Evolutionary conservation across 768 basidiomycete species (phyloP).

Genomic region (Rhodotorula kratochvilovae): DNA sequence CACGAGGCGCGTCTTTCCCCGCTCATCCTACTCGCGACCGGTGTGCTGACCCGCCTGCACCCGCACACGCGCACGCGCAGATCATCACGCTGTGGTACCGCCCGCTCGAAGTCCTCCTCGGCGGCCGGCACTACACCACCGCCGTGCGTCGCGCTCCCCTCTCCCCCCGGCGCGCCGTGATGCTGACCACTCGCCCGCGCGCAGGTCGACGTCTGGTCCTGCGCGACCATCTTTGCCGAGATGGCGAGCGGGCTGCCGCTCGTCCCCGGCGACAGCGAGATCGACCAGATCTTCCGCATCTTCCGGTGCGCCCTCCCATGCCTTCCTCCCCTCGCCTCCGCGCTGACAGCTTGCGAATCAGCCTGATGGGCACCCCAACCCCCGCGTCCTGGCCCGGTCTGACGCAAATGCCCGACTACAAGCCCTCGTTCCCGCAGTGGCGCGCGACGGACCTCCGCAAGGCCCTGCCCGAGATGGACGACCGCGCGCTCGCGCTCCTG

Average conservation of each 20-base stretch:
- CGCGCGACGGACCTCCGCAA: constrained; percentile 56
- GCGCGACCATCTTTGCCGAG: constrained; percentile 94
- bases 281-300: constrained; percentile 99
- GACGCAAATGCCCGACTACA: constrained; percentile 82
- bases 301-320: constrained; percentile 64
- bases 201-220: constrained; percentile 98
- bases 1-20: constrained; percentile 66
- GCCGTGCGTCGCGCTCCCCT: constrained; percentile 16
- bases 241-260: constrained; percentile 58
- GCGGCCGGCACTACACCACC: constrained; percentile 75
- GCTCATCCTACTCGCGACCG: background rate
- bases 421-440: constrained; percentile 95
- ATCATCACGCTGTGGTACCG: constrained; percentile 99
- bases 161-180: too few relatives aligned
- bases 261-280: constrained; percentile 98
- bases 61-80: constrained; percentile 51
- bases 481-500: constrained; percentile 29
- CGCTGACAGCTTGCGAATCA: too few relatives aligned
- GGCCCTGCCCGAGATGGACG: constrained; percentile 39
- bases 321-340: too few relatives aligned
- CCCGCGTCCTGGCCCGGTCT: constrained; percentile 89
- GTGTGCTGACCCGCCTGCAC: background rate
- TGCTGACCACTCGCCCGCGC: too few relatives aligned
- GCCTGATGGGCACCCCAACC: constrained; percentile 88
- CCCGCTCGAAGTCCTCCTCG: constrained; percentile 92